Conservation (phyloP, 2,329 filamentous ascomycete species). For the Ascosphaera pollenicola region DNA sequence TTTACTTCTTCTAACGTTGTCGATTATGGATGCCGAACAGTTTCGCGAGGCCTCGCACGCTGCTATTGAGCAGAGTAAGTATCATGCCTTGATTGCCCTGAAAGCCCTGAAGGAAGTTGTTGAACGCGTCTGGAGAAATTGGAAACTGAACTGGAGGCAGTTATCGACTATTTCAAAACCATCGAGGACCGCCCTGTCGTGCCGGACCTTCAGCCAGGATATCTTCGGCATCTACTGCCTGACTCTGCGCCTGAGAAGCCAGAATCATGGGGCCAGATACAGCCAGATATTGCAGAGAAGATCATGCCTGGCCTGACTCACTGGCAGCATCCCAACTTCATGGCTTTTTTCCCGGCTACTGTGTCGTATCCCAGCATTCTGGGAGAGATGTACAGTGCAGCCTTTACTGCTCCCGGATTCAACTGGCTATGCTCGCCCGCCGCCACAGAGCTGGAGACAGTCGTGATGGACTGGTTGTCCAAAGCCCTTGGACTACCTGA, state of each 20-base stretch:
- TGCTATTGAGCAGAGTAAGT: constrained; percentile 61
- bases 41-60: constrained; percentile 58
- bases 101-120: too few relatives aligned
- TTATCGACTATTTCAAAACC: constrained; percentile 64
- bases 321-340: constrained; percentile 87
- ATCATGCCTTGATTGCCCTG: not conserved
- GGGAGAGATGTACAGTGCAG: constrained; percentile 76
- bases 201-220: constrained; percentile 62
- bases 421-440: constrained; percentile 94
- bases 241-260: constrained; percentile 41
- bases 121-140: not conserved
- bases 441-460: constrained; percentile 79
- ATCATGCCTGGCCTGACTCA: constrained; percentile 87
- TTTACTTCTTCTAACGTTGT: not conserved
- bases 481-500: constrained; percentile 50
- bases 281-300: constrained; percentile 59
- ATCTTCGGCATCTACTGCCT: constrained; percentile 63
- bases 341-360: constrained; percentile 81
- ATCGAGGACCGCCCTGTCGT: constrained; percentile 50
- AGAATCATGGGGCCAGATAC: constrained; percentile 54
- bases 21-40: constrained; percentile 51
- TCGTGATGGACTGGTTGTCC: constrained; percentile 81
- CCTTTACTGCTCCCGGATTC: constrained; percentile 78
- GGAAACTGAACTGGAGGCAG: constrained; percentile 20
- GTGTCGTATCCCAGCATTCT: constrained; percentile 67